A percentile compares a stretch with the other conserved stretches of the same genome.
These are phyloP conservation scores for Perkinsus olseni DNA, from an alignment of 169 alveolate species.

Conservation along the genomic window DNA sequence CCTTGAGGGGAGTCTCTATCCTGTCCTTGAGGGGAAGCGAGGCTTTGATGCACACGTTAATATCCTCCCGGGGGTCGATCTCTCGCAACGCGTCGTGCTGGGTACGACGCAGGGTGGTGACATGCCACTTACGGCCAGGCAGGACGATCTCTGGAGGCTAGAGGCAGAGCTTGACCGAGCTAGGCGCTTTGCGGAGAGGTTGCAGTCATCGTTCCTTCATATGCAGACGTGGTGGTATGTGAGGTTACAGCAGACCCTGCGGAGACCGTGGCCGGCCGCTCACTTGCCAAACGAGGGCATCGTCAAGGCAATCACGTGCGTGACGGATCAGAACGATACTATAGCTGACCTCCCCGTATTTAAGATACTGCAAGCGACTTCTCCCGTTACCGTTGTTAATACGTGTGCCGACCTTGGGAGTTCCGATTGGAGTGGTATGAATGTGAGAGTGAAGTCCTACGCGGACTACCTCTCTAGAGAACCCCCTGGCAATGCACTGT, in stretches of 20 bases:
- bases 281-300: not conserved
- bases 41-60: slow-evolving; percentile 27
- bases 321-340: not conserved
- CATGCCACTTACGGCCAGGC: too few species aligned
- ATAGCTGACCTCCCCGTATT: not conserved
- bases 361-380: not conserved
- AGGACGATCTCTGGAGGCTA: not conserved
- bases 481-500: not conserved
- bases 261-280: not conserved
- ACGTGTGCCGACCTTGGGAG: not conserved
- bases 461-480: not conserved
- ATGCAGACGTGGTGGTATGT: not conserved
- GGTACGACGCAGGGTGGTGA: too few species aligned
- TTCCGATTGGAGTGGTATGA: not conserved
- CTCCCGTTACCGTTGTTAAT: not conserved
- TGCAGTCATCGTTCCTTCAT: not conserved
- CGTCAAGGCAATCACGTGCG: not conserved
- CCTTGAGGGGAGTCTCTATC: not conserved
- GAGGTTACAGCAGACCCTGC: not conserved
- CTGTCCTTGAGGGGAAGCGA: slow-evolving; percentile 5
- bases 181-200: not conserved
- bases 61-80: slow-evolving; percentile 13
- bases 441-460: not conserved
- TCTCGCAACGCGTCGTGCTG: not conserved
- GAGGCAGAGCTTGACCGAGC: not conserved